Evolutionary conservation across 306 rosid genomes (phyloP).

Genomic region (Malus domestica): DNA sequence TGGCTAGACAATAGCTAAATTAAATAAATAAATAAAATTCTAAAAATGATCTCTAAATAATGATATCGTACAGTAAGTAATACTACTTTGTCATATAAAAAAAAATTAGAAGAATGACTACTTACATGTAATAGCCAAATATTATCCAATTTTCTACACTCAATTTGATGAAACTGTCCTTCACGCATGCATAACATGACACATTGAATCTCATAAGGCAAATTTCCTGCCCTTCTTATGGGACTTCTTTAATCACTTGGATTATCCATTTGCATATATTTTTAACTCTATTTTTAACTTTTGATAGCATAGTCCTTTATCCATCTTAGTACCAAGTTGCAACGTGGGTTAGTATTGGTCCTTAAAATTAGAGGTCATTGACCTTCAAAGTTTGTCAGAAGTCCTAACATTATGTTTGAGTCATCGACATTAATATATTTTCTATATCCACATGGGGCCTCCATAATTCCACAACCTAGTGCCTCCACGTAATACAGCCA

Average conservation of each 20-base stretch:
- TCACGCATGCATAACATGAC: background rate
- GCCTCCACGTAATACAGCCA: background rate
- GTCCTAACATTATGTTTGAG: background rate
- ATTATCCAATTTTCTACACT: too few species aligned
- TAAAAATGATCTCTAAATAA: background rate
- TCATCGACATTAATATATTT: background rate
- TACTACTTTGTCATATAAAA: too few species aligned
- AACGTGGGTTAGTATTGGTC: background rate
- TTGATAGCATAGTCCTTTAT: background rate
- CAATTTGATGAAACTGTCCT: background rate
- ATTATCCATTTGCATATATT: background rate
- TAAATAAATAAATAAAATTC: too few species aligned
- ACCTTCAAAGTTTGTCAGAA: background rate
- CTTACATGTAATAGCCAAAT: too few species aligned
- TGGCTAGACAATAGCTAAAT: too few species aligned
- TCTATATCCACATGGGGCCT: background rate
- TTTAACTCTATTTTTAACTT: background rate
- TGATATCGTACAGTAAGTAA: too few species aligned
- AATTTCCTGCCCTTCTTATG: background rate
- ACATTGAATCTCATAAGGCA: background rate
- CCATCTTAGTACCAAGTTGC: background rate
- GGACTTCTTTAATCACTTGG: background rate
- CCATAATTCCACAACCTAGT: background rate
- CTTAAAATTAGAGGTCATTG: background rate
- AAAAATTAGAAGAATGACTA: too few species aligned